phyloP scores from a whole-genome alignment of 306 rosid genomes.

The Vicia faba region DNA sequence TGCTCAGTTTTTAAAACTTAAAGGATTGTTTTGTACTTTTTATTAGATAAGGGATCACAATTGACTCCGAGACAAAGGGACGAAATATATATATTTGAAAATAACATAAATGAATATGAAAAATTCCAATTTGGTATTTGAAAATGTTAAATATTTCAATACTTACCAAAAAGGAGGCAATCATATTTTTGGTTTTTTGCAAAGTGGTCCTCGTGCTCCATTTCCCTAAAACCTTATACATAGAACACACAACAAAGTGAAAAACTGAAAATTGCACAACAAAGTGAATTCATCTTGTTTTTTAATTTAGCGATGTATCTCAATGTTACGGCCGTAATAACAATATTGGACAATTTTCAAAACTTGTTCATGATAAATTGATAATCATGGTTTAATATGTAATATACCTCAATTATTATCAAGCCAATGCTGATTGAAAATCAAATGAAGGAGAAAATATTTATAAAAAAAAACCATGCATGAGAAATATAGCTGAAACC shows the following conservation, averaged over 20 bases:
- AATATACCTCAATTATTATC: background rate
- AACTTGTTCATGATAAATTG: background rate
- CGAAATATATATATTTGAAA: too few relatives aligned
- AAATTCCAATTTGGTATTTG: slow-evolving; percentile 11
- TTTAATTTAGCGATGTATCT: background rate
- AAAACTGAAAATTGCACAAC: slow-evolving; percentile 32
- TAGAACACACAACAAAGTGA: slow-evolving; percentile 35
- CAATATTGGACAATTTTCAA: background rate
- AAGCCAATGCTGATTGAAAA: background rate
- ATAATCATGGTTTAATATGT: background rate
- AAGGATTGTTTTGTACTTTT: too few relatives aligned
- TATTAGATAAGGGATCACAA: too few relatives aligned
- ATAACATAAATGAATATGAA: background rate
- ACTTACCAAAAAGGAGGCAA: slow-evolving; percentile 91
- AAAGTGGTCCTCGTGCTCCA: slow-evolving; percentile 65
- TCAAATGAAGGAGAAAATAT: slow-evolving; percentile 3
- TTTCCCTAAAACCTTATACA: slow-evolving; percentile 45
- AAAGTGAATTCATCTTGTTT: slow-evolving; percentile 13
- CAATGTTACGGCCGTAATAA: background rate
- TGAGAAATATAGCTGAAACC: background rate
- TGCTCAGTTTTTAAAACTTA: too few relatives aligned
- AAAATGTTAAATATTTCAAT: slow-evolving; percentile 15
- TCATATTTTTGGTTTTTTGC: slow-evolving; percentile 76
- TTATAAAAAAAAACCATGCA: background rate
- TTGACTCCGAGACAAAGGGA: too few relatives aligned